A percentile compares a stretch with the other conserved stretches of the same genome.
These are phyloP conservation scores for Thelonectria rubi DNA, from an alignment of 2,329 filamentous ascomycete species.

Conservation along the genomic window DNA sequence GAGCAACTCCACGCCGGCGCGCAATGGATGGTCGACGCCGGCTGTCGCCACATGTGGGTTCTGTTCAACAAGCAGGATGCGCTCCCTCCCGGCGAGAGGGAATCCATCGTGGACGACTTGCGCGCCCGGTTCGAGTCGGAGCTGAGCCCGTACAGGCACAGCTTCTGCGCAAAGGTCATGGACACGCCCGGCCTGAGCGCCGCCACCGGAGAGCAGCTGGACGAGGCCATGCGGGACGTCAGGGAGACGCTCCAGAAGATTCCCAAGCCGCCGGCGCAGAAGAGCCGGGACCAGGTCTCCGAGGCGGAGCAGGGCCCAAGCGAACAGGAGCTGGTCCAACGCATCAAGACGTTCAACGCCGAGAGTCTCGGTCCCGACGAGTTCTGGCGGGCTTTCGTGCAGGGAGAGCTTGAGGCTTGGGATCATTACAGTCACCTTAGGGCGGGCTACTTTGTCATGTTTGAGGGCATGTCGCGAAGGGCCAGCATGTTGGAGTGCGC, in stretches of 20 bases:
- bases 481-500: constrained; percentile 42
- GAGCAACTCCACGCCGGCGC: constrained; percentile 40
- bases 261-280: background rate
- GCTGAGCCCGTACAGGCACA: constrained; percentile 18
- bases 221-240: constrained; percentile 31
- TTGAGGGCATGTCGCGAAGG: constrained; percentile 38
- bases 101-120: constrained; percentile 27
- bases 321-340: constrained; percentile 28
- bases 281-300: constrained; percentile 15
- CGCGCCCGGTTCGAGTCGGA: constrained; percentile 26
- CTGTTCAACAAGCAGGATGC: constrained; percentile 47
- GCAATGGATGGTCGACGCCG: constrained; percentile 30
- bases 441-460: constrained; percentile 45
- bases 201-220: constrained; percentile 22
- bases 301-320: constrained; percentile 24
- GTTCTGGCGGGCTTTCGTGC: constrained; percentile 44
- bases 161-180: constrained; percentile 32
- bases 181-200: constrained; percentile 39
- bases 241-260: constrained; percentile 24
- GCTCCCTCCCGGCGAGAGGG: constrained; percentile 30
- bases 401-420: constrained; percentile 43
- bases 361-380: constrained; percentile 17
- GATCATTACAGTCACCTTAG: constrained; percentile 48
- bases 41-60: constrained; percentile 41
- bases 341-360: constrained; percentile 19